Percentiles rank a stretch among this genome's conserved stretches.
These are phyloP conservation scores for Tolypocladium ophioglossoides DNA, from an alignment of 2,329 filamentous ascomycete species.

Conservation along the genomic window DNA sequence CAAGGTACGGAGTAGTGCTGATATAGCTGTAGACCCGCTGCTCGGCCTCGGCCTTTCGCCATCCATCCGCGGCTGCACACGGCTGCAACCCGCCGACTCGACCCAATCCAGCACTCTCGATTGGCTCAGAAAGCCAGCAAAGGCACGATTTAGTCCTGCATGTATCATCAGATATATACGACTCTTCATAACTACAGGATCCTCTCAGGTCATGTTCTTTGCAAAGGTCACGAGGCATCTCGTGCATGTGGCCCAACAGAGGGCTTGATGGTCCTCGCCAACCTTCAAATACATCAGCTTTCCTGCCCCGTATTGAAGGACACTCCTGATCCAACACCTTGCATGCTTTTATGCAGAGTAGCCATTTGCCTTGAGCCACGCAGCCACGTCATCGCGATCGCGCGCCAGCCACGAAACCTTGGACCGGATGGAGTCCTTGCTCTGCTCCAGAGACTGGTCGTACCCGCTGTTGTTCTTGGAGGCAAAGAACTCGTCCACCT, in stretches of 20 bases:
- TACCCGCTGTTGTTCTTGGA: conserved; percentile 75
- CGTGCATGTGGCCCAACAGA: neutral
- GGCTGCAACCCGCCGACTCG: neutral
- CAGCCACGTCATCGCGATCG: conserved; percentile 13
- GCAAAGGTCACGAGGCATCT: too few species aligned
- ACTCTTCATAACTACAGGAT: too few species aligned
- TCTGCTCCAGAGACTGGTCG: conserved; percentile 83
- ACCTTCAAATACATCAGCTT: neutral
- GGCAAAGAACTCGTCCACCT: conserved; percentile 72
- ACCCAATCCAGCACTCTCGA: too few species aligned
- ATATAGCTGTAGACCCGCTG: neutral
- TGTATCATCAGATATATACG: too few species aligned
- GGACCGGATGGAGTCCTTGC: conserved; percentile 70
- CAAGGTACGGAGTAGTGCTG: too few species aligned
- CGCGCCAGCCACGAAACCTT: conserved; percentile 40
- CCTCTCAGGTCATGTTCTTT: too few species aligned
- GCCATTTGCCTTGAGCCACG: conserved; percentile 14
- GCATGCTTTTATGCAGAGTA: conserved; percentile 1
- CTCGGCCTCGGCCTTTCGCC: neutral
- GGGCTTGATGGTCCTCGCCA: neutral
- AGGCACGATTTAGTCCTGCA: too few species aligned
- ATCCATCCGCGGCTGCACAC: neutral
- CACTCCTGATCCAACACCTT: too few species aligned
- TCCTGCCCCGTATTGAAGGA: neutral
- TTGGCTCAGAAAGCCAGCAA: too few species aligned